Percentiles rank a stretch among this genome's conserved stretches.
Evolutionary conservation across 805 yeast species (phyloP).

Genomic region (Myxozyma melibiosi): DNA sequence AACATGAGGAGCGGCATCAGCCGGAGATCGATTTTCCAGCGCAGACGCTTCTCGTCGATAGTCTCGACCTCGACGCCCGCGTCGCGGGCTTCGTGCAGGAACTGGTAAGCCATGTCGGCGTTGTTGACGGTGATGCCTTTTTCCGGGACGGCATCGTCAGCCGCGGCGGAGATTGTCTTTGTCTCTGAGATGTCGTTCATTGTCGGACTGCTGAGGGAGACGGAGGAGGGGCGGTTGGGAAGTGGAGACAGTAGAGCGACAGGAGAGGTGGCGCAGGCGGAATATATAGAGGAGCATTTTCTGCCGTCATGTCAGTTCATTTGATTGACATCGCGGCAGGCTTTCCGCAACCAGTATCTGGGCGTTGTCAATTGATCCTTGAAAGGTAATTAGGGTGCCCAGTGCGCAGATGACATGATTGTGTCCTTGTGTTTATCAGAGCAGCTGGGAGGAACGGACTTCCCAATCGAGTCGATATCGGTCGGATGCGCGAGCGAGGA

Average conservation of each 20-base stretch:
- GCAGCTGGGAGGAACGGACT: too few relatives aligned
- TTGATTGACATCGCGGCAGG: too few relatives aligned
- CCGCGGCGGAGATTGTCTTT: slow-evolving; percentile 6
- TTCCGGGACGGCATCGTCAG: slow-evolving; percentile 4
- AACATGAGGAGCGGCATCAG: slow-evolving; percentile 55
- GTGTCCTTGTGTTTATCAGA: too few relatives aligned
- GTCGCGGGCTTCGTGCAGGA: slow-evolving; percentile 9
- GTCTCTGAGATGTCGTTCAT: slow-evolving; percentile 5
- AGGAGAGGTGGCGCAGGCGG: background rate
- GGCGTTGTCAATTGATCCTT: too few relatives aligned
- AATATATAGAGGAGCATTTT: background rate
- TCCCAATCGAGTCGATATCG: too few relatives aligned
- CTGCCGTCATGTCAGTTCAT: too few relatives aligned
- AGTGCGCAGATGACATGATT: too few relatives aligned
- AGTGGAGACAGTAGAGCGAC: background rate
- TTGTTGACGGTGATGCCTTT: background rate
- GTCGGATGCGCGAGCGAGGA: too few relatives aligned
- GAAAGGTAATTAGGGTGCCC: too few relatives aligned
- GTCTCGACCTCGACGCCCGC: background rate
- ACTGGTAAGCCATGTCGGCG: slow-evolving; percentile 13
- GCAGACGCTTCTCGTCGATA: slow-evolving; percentile 17
- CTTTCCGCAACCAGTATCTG: too few relatives aligned
- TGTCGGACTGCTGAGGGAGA: background rate
- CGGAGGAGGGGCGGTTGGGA: background rate
- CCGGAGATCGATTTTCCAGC: slow-evolving; percentile 50